Percentiles rank a stretch among this genome's conserved stretches.
Conservation (phyloP, 164 flowering plant genomes). For the Chimonanthus salicifolius region DNA sequence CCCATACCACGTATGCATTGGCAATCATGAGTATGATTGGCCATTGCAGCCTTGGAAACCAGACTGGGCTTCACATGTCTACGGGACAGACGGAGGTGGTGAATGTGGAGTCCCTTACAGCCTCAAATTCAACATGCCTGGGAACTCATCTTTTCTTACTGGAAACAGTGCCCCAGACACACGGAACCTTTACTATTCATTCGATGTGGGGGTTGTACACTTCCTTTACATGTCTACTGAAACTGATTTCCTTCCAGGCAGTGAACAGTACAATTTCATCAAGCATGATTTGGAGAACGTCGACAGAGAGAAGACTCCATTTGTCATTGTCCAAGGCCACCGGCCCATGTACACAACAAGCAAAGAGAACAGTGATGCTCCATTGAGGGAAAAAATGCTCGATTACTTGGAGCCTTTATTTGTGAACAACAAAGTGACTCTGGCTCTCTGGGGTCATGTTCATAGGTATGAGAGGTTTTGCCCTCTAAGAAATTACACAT, state of each 20-base stretch:
- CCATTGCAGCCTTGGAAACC: slow-evolving; percentile 93
- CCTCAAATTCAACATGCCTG: slow-evolving; percentile 89
- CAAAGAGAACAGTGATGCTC: slow-evolving; percentile 50
- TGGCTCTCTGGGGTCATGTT: slow-evolving; percentile 97
- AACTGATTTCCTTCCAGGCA: slow-evolving; percentile 86
- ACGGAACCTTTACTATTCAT: slow-evolving; percentile 75
- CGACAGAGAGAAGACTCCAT: slow-evolving; percentile 68
- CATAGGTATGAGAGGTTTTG: slow-evolving; percentile 95
- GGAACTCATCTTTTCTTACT: slow-evolving; percentile 76
- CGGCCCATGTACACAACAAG: slow-evolving; percentile 98
- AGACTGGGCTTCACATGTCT: slow-evolving; percentile 54
- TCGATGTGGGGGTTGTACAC: slow-evolving; percentile 71
- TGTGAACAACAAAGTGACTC: slow-evolving; percentile 69
- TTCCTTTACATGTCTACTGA: slow-evolving; percentile 90
- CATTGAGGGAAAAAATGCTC: slow-evolving; percentile 53
- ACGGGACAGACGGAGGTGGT: slow-evolving; percentile 84
- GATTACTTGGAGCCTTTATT: slow-evolving; percentile 76
- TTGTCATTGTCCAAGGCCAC: slow-evolving; percentile 93
- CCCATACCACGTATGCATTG: slow-evolving; percentile 93
- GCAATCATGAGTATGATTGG: slow-evolving; percentile 98
- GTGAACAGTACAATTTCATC: slow-evolving; percentile 65
- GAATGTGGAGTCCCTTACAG: slow-evolving; percentile 98
- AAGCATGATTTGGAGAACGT: slow-evolving; percentile 71
- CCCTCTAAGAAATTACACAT: slow-evolving; percentile 74
- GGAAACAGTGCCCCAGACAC: slow-evolving; percentile 73